A percentile compares a stretch with the other conserved stretches of the same genome.
Conservation (phyloP, 345 rosid genomes). For the Bretschneidera sinensis region DNA sequence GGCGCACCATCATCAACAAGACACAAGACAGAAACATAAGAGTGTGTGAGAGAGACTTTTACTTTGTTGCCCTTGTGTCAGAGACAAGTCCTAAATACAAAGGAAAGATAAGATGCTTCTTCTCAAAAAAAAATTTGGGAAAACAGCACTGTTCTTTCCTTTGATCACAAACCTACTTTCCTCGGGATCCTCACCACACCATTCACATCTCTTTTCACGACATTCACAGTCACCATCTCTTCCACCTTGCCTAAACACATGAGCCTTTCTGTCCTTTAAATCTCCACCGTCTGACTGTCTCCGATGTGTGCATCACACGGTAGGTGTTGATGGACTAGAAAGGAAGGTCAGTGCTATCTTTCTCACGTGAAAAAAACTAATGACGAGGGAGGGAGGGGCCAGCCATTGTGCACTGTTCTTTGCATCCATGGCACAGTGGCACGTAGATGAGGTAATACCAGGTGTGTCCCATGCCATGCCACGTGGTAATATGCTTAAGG, state of each 20-base stretch:
- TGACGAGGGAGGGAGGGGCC: not conserved
- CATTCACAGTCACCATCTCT: no score
- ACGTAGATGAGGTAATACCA: not conserved
- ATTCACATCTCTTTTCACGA: not conserved
- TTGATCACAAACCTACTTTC: not conserved
- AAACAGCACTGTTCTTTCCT: constrained; percentile 16
- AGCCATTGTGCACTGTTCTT: not conserved
- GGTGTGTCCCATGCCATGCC: constrained; percentile 23
- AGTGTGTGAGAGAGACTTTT: no score
- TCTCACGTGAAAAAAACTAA: constrained; percentile 9
- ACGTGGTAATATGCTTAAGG: constrained; percentile 19
- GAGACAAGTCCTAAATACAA: no score
- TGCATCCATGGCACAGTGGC: not conserved
- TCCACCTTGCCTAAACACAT: no score
- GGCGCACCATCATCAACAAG: constrained; percentile 1
- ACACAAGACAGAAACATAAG: not conserved
- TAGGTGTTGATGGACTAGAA: constrained; percentile 10
- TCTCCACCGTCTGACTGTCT: no score
- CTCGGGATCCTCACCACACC: constrained; percentile 3
- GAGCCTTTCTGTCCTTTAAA: no score
- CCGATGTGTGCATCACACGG: not conserved
- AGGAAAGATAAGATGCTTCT: no score
- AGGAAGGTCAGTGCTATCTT: not conserved
- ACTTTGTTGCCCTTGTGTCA: not conserved
- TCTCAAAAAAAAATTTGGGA: no score